Evolutionary conservation across 495 filamentous ascomycete genomes (phyloP).

Genomic region (Copromyces sp.): DNA sequence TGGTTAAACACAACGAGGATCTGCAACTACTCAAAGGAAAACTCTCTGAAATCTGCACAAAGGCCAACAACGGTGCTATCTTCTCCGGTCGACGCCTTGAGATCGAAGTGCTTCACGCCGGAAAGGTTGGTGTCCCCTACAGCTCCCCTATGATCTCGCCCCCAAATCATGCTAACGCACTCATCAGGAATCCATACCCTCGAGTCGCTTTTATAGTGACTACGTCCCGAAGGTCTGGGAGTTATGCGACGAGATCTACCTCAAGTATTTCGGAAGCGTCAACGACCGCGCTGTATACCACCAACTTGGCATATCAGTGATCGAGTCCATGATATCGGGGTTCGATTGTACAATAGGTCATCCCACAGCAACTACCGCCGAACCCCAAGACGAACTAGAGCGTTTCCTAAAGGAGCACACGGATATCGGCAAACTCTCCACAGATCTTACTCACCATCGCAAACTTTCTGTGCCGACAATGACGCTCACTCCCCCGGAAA

Average conservation of each 20-base stretch:
- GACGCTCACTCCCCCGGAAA: not conserved
- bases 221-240: slow-evolving; percentile 24
- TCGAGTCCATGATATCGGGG: slow-evolving; percentile 25
- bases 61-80: slow-evolving; percentile 21
- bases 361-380: not conserved
- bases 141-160: too few species aligned
- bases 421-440: not conserved
- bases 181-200: slow-evolving; percentile 20
- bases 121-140: slow-evolving; percentile 26
- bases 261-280: slow-evolving; percentile 10
- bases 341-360: slow-evolving; percentile 7
- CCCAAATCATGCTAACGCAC: slow-evolving; percentile 9
- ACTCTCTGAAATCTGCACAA: slow-evolving; percentile 18
- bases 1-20: slow-evolving; percentile 17
- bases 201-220: slow-evolving; percentile 20
- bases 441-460: slow-evolving; percentile 1
- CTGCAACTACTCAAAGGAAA: slow-evolving; percentile 12
- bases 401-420: slow-evolving; percentile 12
- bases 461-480: slow-evolving; percentile 5
- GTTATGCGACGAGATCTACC: slow-evolving; percentile 31
- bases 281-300: slow-evolving; percentile 27
- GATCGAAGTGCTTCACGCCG: slow-evolving; percentile 35
- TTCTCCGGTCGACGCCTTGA: slow-evolving; percentile 31
- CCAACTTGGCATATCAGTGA: slow-evolving; percentile 23
- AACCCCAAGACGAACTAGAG: slow-evolving; percentile 12